Conservation (phyloP, 2,329 filamentous ascomycete genomes). For the Ophiostoma montium region DNA sequence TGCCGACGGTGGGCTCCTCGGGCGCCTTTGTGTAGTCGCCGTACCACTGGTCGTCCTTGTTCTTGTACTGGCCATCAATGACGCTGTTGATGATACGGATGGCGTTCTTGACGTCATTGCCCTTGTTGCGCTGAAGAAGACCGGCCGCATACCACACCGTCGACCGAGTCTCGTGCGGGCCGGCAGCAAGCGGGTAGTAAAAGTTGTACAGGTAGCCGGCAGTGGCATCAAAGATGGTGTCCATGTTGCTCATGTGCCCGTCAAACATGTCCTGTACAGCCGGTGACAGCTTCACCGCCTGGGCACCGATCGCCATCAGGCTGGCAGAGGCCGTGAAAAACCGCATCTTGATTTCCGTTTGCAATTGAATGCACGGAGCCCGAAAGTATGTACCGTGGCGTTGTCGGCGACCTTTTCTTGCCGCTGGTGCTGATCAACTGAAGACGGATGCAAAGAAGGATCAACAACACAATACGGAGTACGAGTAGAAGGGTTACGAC, state of each 20-base stretch:
- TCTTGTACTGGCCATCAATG: constrained; percentile 37
- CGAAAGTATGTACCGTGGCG: no score
- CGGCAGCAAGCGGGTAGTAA: constrained; percentile 26
- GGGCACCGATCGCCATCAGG: neutral
- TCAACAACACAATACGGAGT: no score
- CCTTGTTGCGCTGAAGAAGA: constrained; percentile 38
- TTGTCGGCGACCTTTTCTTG: neutral
- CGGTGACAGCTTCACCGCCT: neutral
- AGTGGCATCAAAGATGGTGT: constrained; percentile 36
- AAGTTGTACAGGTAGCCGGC: constrained; percentile 40
- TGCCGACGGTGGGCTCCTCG: constrained; percentile 44
- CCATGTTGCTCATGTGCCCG: constrained; percentile 41
- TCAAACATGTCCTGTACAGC: constrained; percentile 24
- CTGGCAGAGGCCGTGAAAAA: neutral
- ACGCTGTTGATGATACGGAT: constrained; percentile 26
- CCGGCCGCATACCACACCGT: constrained; percentile 47
- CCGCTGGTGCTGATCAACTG: neutral
- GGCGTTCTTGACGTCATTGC: constrained; percentile 8
- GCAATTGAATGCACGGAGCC: neutral
- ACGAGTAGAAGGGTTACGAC: no score
- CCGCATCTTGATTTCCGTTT: neutral
- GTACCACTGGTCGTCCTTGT: constrained; percentile 35
- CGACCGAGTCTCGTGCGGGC: constrained; percentile 43
- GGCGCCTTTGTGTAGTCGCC: constrained; percentile 39
- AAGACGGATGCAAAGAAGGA: no score